Percentiles rank a stretch among this genome's conserved stretches.
phyloP scores from a whole-genome alignment of 495 filamentous ascomycete genomes.

The Corynascus novoguineensis region DNA sequence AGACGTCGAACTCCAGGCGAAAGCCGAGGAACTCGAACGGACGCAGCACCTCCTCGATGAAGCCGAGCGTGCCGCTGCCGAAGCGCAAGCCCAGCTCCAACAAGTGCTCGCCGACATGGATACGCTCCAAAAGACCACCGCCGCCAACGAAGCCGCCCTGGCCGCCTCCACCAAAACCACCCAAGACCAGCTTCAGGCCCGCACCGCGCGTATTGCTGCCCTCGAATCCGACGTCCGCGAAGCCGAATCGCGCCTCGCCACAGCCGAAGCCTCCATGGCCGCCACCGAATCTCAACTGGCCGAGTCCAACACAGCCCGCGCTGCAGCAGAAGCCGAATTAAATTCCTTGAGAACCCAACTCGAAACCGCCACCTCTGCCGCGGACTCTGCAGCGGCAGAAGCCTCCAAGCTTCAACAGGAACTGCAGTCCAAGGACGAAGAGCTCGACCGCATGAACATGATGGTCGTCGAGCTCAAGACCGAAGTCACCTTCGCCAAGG shows the following conservation, averaged over 20 bases:
- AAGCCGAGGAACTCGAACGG: slow-evolving; percentile 50
- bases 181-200: slow-evolving; percentile 47
- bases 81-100: slow-evolving; percentile 41
- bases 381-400: slow-evolving; percentile 26
- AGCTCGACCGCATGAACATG: slow-evolving; percentile 68
- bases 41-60: slow-evolving; percentile 45
- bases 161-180: slow-evolving; percentile 34
- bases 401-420: slow-evolving; percentile 30
- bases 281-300: slow-evolving; percentile 17
- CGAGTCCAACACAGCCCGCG: slow-evolving; percentile 12
- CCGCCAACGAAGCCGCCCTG: slow-evolving; percentile 31
- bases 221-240: slow-evolving; percentile 41
- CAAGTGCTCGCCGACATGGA: slow-evolving; percentile 52
- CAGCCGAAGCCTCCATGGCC: slow-evolving; percentile 19
- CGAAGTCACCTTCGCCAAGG: slow-evolving; percentile 84
- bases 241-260: slow-evolving; percentile 37
- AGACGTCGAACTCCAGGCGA: slow-evolving; percentile 47
- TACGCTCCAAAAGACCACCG: slow-evolving; percentile 33
- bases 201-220: slow-evolving; percentile 42
- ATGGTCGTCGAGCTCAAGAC: slow-evolving; percentile 84
- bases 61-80: slow-evolving; percentile 45
- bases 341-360: slow-evolving; percentile 22
- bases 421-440: slow-evolving; percentile 52
- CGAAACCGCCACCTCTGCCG: slow-evolving; percentile 4
- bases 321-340: slow-evolving; percentile 27